Evolutionary conservation across 768 basidiomycete genomes (phyloP).

Genomic region (Leccinum boreale): DNA sequence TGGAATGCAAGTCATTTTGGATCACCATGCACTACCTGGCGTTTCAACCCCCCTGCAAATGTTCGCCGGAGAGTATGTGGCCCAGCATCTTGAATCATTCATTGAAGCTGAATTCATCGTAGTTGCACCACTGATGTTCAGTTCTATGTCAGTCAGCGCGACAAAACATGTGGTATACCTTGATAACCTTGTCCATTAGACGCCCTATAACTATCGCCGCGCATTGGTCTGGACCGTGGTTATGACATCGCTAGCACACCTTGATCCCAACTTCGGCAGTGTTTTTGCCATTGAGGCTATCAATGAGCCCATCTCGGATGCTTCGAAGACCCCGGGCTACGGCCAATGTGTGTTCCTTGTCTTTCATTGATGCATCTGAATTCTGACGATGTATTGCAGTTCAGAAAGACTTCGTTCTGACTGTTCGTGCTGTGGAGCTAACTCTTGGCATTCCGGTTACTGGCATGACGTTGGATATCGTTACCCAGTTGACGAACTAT

Average conservation of each 20-base stretch:
- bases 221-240: conserved; percentile 81
- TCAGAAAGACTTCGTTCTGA: conserved; percentile 66
- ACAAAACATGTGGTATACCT: background rate
- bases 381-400: conserved; percentile 36
- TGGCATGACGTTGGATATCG: conserved; percentile 2
- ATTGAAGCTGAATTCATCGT: conserved; percentile 2
- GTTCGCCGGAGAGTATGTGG: conserved; percentile 64
- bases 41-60: conserved; percentile 57
- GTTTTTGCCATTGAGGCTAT: conserved; percentile 73
- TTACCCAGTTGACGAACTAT: conserved; percentile 33
- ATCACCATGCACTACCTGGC: conserved; percentile 71
- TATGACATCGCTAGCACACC: conserved; percentile 69
- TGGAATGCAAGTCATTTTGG: conserved; percentile 64
- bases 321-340: conserved; percentile 60
- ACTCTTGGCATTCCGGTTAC: conserved; percentile 50
- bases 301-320: conserved; percentile 78
- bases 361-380: background rate
- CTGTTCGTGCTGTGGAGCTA: conserved; percentile 63
- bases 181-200: conserved; percentile 33
- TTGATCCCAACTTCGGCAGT: conserved; percentile 60
- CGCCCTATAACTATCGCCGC: conserved; percentile 67
- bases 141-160: conserved; percentile 59
- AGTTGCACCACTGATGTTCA: conserved; percentile 68
- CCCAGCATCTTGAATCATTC: background rate
- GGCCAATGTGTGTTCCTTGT: conserved; percentile 53